Percentiles rank a stretch among this genome's conserved stretches.
These are phyloP conservation scores for Ophiocordyceps polyrhachis-furcata DNA, from an alignment of 2,329 filamentous ascomycete genomes.

Conservation along the genomic window DNA sequence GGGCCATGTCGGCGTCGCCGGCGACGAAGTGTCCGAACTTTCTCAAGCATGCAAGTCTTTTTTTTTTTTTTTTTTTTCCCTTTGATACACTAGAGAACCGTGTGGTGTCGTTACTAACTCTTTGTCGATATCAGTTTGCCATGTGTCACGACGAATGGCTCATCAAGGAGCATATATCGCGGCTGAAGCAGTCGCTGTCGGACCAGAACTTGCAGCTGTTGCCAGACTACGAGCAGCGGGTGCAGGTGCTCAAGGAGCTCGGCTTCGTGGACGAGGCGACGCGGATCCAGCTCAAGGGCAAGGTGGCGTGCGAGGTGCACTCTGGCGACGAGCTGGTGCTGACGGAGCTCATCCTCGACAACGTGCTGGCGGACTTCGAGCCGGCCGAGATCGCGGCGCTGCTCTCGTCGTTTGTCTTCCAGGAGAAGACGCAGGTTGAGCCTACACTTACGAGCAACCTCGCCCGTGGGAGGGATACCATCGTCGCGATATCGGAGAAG, in stretches of 20 bases:
- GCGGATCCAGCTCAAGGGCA: slow-evolving; percentile 89
- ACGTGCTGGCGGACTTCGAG: slow-evolving; percentile 86
- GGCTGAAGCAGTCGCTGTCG: slow-evolving; percentile 75
- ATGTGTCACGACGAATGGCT: slow-evolving; percentile 97
- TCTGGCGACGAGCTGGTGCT: slow-evolving; percentile 91
- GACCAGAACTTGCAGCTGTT: slow-evolving; percentile 92
- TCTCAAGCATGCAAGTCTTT: slow-evolving; percentile 59
- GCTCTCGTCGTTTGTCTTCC: slow-evolving; percentile 88
- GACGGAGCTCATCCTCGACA: slow-evolving; percentile 90
- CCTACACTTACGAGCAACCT: slow-evolving; percentile 69
- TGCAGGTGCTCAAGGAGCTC: slow-evolving; percentile 78
- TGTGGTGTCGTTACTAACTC: neutral
- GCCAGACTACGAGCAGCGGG: slow-evolving; percentile 90
- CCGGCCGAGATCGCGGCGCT: slow-evolving; percentile 92
- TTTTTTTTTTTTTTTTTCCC: no score
- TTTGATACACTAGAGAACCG: no score
- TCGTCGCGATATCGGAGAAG: slow-evolving; percentile 79
- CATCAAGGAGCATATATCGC: slow-evolving; percentile 80
- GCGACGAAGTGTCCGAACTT: slow-evolving; percentile 60
- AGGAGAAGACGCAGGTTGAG: slow-evolving; percentile 76
- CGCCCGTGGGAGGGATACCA: slow-evolving; percentile 65
- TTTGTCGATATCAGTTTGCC: slow-evolving; percentile 46
- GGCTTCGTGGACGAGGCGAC: slow-evolving; percentile 77
- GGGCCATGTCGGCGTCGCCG: slow-evolving; percentile 41
- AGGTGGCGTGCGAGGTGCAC: slow-evolving; percentile 95